Evolutionary conservation across 257 asterid species (phyloP).

Genomic region (Primulina tabacum): DNA sequence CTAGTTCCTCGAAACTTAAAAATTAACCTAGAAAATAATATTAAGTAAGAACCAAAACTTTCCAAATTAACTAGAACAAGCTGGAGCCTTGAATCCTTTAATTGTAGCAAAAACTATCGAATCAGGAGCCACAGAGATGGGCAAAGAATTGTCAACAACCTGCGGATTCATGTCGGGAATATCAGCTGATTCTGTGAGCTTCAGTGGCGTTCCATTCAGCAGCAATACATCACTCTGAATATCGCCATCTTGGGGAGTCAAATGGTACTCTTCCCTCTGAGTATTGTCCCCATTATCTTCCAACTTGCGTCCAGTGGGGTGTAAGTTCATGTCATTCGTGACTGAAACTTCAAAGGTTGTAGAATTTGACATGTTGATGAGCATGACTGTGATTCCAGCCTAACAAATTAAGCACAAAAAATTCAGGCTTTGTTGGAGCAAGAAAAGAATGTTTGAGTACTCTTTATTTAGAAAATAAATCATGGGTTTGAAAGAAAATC

Average conservation of each 20-base stretch:
- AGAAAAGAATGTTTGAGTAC: background rate
- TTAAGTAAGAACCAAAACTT: background rate
- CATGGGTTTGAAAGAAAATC: background rate
- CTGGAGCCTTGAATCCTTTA: slow-evolving; percentile 64
- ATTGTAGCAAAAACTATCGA: slow-evolving; percentile 57
- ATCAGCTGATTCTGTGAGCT: slow-evolving; percentile 48
- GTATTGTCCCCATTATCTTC: background rate
- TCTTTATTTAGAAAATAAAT: too few relatives aligned
- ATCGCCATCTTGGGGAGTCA: slow-evolving; percentile 66
- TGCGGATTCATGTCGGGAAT: slow-evolving; percentile 59
- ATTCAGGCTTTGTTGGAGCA: background rate
- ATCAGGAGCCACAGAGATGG: slow-evolving; percentile 44
- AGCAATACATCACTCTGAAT: slow-evolving; percentile 61
- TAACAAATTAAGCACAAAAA: slow-evolving; percentile 19
- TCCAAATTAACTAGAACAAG: slow-evolving; percentile 37
- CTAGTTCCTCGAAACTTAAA: background rate
- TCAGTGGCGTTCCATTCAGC: slow-evolving; percentile 61
- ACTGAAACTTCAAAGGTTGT: slow-evolving; percentile 47
- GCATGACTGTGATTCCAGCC: slow-evolving; percentile 48
- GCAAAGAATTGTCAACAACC: slow-evolving; percentile 38
- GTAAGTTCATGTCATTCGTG: slow-evolving; percentile 33
- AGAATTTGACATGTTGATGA: slow-evolving; percentile 74
- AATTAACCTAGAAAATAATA: too few relatives aligned
- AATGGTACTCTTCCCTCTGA: slow-evolving; percentile 73
- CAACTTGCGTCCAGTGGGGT: slow-evolving; percentile 13